These are phyloP conservation scores for Macrocystidia cucumis DNA, from an alignment of 1,284 basidiomycete species.

Conservation along the genomic window DNA sequence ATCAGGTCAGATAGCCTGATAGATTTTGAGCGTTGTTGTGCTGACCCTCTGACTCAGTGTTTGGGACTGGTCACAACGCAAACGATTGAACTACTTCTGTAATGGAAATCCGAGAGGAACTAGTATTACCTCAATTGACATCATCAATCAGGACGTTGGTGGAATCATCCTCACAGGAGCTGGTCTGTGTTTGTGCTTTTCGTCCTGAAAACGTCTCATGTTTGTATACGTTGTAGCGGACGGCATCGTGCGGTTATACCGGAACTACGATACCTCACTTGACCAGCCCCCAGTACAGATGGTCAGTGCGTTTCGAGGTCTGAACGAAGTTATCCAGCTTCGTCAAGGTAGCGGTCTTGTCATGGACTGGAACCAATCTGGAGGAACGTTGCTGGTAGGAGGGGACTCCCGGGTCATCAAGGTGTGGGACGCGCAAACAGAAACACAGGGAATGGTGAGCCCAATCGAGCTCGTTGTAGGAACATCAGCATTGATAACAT, in stretches of 20 bases:
- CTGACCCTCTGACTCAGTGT: slow-evolving; percentile 44
- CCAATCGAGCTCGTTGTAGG: slow-evolving; percentile 3
- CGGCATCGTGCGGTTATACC: slow-evolving; percentile 86
- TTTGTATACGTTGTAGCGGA: too few relatives aligned
- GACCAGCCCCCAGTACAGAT: slow-evolving; percentile 70
- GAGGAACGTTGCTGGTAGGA: slow-evolving; percentile 81
- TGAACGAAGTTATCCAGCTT: slow-evolving; percentile 72
- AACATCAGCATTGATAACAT: slow-evolving; percentile 4
- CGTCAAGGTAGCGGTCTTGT: slow-evolving; percentile 80
- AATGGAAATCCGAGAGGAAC: slow-evolving; percentile 85
- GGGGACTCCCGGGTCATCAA: slow-evolving; percentile 89
- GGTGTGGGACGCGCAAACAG: slow-evolving; percentile 94
- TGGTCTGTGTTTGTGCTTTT: slow-evolving; percentile 36
- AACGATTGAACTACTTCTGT: slow-evolving; percentile 76
- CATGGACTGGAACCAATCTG: slow-evolving; percentile 90
- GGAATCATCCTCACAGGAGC: slow-evolving; percentile 88
- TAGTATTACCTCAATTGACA: slow-evolving; percentile 83
- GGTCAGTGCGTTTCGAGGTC: slow-evolving; percentile 89
- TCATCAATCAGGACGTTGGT: slow-evolving; percentile 95
- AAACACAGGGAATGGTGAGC: slow-evolving; percentile 74
- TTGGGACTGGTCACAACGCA: slow-evolving; percentile 89
- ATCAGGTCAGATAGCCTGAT: slow-evolving; percentile 57
- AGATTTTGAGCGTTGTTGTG: slow-evolving; percentile 2
- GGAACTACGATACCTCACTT: slow-evolving; percentile 75
- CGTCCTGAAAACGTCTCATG: too few relatives aligned